phyloP scores from a whole-genome alignment of 257 asterid species.

The Jasminum sambac region DNA sequence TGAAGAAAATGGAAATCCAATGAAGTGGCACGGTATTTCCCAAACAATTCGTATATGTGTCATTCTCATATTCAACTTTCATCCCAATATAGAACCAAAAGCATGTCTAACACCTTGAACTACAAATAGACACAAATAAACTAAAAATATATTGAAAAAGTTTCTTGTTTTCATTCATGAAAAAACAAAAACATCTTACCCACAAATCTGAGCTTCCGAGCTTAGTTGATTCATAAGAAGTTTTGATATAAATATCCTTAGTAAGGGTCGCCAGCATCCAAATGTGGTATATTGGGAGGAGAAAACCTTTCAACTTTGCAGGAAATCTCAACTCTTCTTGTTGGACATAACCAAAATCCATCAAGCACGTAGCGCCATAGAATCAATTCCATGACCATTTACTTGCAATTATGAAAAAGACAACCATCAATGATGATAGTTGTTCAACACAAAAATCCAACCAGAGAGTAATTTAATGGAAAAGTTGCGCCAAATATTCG shows the following conservation, averaged over 20 bases:
- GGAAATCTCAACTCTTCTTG: constrained; percentile 89
- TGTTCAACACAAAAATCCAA: not conserved
- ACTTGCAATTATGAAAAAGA: constrained; percentile 43
- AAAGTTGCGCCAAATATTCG: constrained; percentile 75
- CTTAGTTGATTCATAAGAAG: too few relatives aligned
- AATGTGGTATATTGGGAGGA: too few relatives aligned
- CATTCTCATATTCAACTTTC: not conserved
- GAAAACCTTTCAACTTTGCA: too few relatives aligned
- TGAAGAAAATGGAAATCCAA: too few relatives aligned
- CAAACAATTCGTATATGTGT: too few relatives aligned
- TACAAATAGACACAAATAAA: not conserved
- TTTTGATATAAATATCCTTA: too few relatives aligned
- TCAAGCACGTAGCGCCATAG: constrained; percentile 70
- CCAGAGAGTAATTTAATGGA: not conserved
- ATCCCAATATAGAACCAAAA: not conserved
- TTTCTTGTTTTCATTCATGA: not conserved
- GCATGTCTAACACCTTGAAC: not conserved
- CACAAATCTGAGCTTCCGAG: constrained; percentile 73
- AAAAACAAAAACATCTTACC: constrained; percentile 13
- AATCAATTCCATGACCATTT: constrained; percentile 82
- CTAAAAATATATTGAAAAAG: not conserved
- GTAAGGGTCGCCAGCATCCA: too few relatives aligned
- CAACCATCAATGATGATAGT: not conserved
- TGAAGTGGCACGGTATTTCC: too few relatives aligned
- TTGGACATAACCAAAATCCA: constrained; percentile 78